These are phyloP conservation scores for Arthrobotrys entomopaga DNA, from an alignment of 2,329 filamentous ascomycete species.

Conservation along the genomic window DNA sequence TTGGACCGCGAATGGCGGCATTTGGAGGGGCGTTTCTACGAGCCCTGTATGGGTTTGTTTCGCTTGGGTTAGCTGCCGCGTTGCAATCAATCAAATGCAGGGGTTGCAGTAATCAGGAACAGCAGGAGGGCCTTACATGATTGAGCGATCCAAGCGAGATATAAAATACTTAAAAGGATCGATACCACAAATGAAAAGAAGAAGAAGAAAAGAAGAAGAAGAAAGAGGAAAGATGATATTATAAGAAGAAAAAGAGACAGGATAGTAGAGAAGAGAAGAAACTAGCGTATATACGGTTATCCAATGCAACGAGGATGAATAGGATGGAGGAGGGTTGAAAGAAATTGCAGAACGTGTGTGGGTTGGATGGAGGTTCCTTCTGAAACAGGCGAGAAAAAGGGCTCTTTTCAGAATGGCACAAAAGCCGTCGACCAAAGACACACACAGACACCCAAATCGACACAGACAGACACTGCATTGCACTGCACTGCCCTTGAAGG, in stretches of 20 bases:
- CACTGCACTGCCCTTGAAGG: too few relatives aligned
- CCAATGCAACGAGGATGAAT: neutral
- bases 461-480: neutral
- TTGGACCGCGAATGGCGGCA: conserved; percentile 49
- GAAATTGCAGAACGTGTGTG: neutral
- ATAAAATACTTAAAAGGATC: too few relatives aligned
- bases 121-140: conserved; percentile 15
- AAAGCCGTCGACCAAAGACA: neutral
- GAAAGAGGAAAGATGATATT: neutral
- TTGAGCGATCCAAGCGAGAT: neutral
- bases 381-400: too few relatives aligned
- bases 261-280: neutral
- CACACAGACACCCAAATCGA: neutral
- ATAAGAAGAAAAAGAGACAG: neutral
- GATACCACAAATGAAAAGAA: neutral
- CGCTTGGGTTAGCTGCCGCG: conserved; percentile 9
- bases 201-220: neutral
- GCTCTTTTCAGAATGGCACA: too few relatives aligned
- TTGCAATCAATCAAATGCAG: neutral
- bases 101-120: neutral
- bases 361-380: neutral
- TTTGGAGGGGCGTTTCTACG: conserved; percentile 13
- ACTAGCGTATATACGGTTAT: neutral
- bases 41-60: conserved; percentile 11
- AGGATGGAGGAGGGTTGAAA: neutral